A percentile compares a stretch with the other conserved stretches of the same genome.
Evolutionary conservation across 139 green algal genomes (phyloP).

Genomic region (Chlorella sp.): DNA sequence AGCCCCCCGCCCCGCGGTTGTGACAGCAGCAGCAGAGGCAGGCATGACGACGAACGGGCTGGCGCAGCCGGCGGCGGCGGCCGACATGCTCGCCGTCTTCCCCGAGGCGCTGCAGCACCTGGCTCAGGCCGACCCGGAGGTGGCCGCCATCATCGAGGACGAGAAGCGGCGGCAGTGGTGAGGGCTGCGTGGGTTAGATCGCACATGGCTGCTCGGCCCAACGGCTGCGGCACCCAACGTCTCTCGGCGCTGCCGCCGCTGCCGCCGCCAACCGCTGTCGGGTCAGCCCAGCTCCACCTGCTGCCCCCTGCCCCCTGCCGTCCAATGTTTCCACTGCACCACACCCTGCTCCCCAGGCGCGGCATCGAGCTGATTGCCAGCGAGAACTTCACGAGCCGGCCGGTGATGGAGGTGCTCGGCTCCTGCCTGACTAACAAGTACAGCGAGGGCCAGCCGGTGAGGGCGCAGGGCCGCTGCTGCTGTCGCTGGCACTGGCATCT

Average conservation of each 20-base stretch:
- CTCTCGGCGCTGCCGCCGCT: too few species aligned
- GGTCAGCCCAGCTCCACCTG: too few species aligned
- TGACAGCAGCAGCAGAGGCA: background rate
- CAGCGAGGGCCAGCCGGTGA: constrained; percentile 89
- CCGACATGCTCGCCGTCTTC: constrained; percentile 78
- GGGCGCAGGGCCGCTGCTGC: background rate
- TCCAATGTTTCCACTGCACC: too few species aligned
- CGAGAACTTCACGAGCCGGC: constrained; percentile 96
- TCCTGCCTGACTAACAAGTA: constrained; percentile 99
- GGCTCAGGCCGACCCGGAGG: constrained; percentile 87
- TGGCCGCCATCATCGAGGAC: constrained; percentile 91
- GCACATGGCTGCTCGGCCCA: background rate
- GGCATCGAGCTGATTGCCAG: constrained; percentile 98
- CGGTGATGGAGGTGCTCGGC: constrained; percentile 96
- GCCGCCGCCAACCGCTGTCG: background rate
- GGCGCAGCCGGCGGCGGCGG: background rate
- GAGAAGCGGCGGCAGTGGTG: constrained; percentile 95
- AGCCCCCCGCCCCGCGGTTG: background rate
- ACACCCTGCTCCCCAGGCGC: constrained; percentile 63
- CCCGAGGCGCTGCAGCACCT: constrained; percentile 82
- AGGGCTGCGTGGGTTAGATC: background rate
- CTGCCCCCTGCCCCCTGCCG: background rate
- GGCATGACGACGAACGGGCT: constrained; percentile 24
- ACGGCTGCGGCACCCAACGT: background rate
- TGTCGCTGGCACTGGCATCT: too few species aligned